Evolutionary conservation across 306 rosid species (phyloP), one percentile per base, ranked within the genome.

Genomic region (Rosa lucieae): DNA sequence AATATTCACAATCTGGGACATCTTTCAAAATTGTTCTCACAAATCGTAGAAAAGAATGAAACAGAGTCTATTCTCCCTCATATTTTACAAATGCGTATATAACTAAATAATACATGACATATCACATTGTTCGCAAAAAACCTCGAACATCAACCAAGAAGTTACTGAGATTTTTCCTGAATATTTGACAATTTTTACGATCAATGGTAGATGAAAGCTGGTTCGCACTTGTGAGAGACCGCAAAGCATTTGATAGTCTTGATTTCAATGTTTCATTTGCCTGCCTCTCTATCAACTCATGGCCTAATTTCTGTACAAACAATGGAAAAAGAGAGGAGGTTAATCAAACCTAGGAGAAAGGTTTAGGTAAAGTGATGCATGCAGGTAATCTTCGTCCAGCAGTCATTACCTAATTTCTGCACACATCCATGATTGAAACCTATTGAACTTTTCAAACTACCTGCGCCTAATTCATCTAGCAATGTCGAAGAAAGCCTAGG

Each of bases 131-230:
- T 82, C 90, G 84, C 86, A 91, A 72, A 86, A 95, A 92, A 21
- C 98, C 98, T 63, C 96, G 89, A 80, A 95, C 99, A 70, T 95
- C 98, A 29, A 89, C 82, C 66, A 95, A 86, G 88, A 95, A 92
- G 78, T 52, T 84, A 52, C 20, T 86, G 17, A 95, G 88, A 88
- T 92, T 95, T 89, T 95, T 95, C 87, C 99, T 86, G 70, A 95
- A 92, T 78, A 92, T 86, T 75, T 95, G 97, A 84, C 84, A 87
- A 72, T 95, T 95, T 58, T 86, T 86, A 32, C 98, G 91, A 78
- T 95, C 99, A 32, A 92, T 92, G 75, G 92, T 87, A 42, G 92
- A 80, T 15, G 94, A 87, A 67, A 92, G 96, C 82, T 94, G 97
- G 80, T 94, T 94, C 32, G 93, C 87, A 62, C 90, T 88, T 55